Evolutionary conservation across 2,329 filamentous ascomycete genomes (phyloP).

Genomic region (Annulohypoxylon truncatum): DNA sequence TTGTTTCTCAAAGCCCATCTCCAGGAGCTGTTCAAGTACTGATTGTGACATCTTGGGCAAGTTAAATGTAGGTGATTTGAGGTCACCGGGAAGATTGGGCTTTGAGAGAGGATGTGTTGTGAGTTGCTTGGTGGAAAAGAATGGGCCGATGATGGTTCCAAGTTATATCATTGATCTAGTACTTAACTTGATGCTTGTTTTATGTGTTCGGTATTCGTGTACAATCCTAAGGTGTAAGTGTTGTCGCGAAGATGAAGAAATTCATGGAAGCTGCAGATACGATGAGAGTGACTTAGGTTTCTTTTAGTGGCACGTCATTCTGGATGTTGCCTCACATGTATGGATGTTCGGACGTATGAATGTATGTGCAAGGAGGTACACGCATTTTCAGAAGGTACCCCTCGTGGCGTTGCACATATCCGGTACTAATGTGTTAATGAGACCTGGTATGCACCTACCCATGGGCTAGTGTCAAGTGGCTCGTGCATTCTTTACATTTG

Average conservation of each 20-base stretch:
- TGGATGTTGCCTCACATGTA: constrained; percentile 38
- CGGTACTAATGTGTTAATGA: neutral
- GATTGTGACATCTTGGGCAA: constrained; percentile 64
- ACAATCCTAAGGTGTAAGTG: neutral
- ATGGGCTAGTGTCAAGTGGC: constrained; percentile 3
- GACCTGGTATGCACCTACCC: neutral
- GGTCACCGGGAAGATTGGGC: constrained; percentile 22
- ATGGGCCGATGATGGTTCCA: constrained; percentile 10
- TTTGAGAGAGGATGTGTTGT: constrained; percentile 33
- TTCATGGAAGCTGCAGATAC: constrained; percentile 7
- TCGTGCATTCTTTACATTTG: constrained; percentile 7
- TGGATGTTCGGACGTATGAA: neutral
- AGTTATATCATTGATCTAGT: neutral
- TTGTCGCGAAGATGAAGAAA: neutral
- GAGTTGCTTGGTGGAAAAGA: constrained; percentile 29
- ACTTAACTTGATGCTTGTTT: neutral
- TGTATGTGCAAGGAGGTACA: constrained; percentile 1
- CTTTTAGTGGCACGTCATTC: constrained; percentile 44
- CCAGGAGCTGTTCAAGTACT: constrained; percentile 70
- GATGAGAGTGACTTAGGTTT: constrained; percentile 8
- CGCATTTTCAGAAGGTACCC: constrained; percentile 2
- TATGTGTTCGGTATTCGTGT: constrained; percentile 2
- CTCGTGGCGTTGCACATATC: neutral
- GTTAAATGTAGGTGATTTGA: constrained; percentile 21
- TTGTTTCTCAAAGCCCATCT: constrained; percentile 85